These are phyloP conservation scores for Botryobasidium botryosum DNA, from an alignment of 768 basidiomycete genomes.

Conservation along the genomic window DNA sequence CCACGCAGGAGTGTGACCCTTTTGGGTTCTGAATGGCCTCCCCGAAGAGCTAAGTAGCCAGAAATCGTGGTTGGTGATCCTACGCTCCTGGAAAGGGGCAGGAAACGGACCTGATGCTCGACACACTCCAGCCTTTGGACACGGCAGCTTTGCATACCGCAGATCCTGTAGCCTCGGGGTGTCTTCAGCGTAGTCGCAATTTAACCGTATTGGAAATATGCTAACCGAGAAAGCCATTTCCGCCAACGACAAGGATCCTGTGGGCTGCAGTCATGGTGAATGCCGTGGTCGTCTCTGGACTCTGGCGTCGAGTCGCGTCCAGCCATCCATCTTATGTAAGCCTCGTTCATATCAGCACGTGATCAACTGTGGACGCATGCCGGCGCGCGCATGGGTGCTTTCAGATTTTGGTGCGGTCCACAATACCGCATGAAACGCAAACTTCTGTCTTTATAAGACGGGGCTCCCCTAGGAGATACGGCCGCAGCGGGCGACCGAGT, in stretches of 20 bases:
- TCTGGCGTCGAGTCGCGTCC: no score
- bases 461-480: no score
- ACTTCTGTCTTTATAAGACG: no score
- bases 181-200: neutral
- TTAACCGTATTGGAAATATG: neutral
- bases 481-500: no score
- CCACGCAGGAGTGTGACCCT: conserved; percentile 84
- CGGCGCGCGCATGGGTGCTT: no score
- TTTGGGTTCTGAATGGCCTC: conserved; percentile 67
- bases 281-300: no score
- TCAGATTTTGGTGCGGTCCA: no score
- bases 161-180: conserved; percentile 42
- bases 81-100: neutral
- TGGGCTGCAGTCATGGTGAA: no score
- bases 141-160: conserved; percentile 84
- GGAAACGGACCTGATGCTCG: conserved; percentile 59
- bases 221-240: conserved; percentile 90
- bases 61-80: neutral
- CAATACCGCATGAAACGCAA: no score
- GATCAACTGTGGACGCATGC: no score
- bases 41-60: conserved; percentile 54
- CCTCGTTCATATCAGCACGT: no score
- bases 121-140: conserved; percentile 67
- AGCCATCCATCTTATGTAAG: no score
- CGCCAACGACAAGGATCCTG: conserved; percentile 87